Evolutionary conservation across 148 eudicot genomes (phyloP), one percentile per base, ranked within the genome.

Genomic region (Rhododendron mucronatum): DNA sequence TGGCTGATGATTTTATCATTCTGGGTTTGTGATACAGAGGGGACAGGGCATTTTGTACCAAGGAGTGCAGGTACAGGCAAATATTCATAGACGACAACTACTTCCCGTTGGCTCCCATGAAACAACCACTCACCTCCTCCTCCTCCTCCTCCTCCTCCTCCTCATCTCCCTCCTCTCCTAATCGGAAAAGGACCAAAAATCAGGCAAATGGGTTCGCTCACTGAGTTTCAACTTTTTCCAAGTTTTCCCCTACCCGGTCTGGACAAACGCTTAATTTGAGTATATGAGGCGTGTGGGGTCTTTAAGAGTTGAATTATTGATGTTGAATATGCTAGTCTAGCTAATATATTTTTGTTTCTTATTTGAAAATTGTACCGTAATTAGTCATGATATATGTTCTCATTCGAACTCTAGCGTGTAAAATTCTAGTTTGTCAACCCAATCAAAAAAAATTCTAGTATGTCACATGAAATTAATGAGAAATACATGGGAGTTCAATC

Each of bases 31-130:
- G 28, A 63, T 63, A 74, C 90, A 91, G 94, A 84, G 94, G 94
- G 65, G 92, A 91, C 88, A 87, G 67, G 51, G 92, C 79, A 33
- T 91, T 91, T 84, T 91, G 93, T 53, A 91, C 91, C 69, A 87
- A 21, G 85, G 92, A 90, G 84, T 91, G 93, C 85, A 90, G 93
- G 84, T 78, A 80, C 88, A 87, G 88, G 84, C 91, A 91, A 53
- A 91, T 91, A 23, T 41, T 67, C 37, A 90, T 90, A 88, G 91
- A 91, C 77, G 90, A 89, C 69, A 88, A 69, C 71, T 80, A 59
- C 45, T 88, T 87, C 69, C 85, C 88, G 35, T 28, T 90, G 4
- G 78, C 86, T 28, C 89, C 91, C 20, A 82, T 84, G 10, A 89
- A 82, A 83, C 18, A 28, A 41, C 57, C 57, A 55, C 12, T 2